Evolutionary conservation across 257 asterid species (phyloP), one percentile per base, ranked within the genome.

Genomic region (Ilex asprella): DNA sequence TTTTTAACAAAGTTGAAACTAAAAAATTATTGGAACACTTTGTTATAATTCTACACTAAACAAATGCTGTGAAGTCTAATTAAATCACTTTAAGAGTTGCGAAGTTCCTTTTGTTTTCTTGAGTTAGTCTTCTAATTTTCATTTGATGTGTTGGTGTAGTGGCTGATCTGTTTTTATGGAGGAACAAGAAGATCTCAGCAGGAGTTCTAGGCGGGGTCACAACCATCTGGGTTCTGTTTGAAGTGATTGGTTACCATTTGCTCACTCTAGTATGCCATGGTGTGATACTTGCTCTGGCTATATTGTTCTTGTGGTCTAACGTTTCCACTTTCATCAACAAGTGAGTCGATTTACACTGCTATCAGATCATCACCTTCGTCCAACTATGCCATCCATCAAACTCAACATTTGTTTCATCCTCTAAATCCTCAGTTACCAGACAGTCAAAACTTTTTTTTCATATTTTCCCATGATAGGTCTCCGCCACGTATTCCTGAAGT

Each of bases 141-240:
- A 46, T 11, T 46, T 46, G 49, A 15, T 52, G 71, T 62, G 10
- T 53, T 39, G 67, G 30, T 68, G 74, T 82, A 93, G 99, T 75
- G 60, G 99, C 99, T 56, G 95, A 93, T 79, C 71, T 89, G 73
- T 71, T 93, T n/a, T 76, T 93, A 62, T 93, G 97, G 99, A 87
- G 78, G 81, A 75, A 93, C 80, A 83, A 82, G 89, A 89, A 93
- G 74, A 79, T 81, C 30, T 89, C 99, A 7, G 99, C 77, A 0
- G 91, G 79, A 63, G 86, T 93, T 12, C 81, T 93, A 0, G 95
- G 84, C 31, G 94, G 81, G 56, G 88, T 86, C 1, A 87, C 96
- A 6, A 91, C 88, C 46, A 68, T 78, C 56, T 93, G 94, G 94
- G 58, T 93, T 70, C 64, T 92, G 67, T 89, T 92, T 73, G 95